phyloP scores from a whole-genome alignment of 495 filamentous ascomycete genomes.

The Penicillium daleae region DNA sequence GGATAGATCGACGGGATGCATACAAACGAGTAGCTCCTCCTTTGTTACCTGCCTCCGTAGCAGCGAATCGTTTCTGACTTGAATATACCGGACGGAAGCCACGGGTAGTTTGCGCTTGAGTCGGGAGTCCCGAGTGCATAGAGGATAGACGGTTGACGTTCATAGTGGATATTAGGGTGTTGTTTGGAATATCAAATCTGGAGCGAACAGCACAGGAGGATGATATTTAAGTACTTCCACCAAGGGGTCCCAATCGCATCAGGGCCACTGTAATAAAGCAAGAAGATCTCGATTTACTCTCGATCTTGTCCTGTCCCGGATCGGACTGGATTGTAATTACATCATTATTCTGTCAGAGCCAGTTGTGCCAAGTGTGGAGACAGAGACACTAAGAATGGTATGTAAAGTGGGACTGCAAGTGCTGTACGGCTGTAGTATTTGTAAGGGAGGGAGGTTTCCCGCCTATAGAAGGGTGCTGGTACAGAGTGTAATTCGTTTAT shows the following conservation, averaged over 20 bases:
- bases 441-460: background rate
- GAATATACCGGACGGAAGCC: background rate
- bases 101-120: background rate
- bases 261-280: no score
- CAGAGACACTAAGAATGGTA: no score
- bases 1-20: background rate
- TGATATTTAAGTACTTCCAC: slow-evolving; percentile 1
- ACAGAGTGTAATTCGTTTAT: no score
- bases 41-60: background rate
- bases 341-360: background rate
- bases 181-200: no score
- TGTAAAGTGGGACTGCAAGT: no score
- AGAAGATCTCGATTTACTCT: background rate
- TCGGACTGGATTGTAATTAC: background rate
- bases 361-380: background rate
- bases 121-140: background rate
- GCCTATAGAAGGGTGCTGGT: no score
- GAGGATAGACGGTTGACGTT: background rate
- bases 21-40: background rate
- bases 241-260: no score
- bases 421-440: no score
- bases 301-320: background rate
- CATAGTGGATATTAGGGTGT: no score
- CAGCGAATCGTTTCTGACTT: background rate
- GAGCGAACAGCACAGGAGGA: background rate